A percentile compares a stretch with the other conserved stretches of the same genome.
phyloP scores from a whole-genome alignment of 371 early-diverging fungal species.

The Rhizopus delemar region DNA sequence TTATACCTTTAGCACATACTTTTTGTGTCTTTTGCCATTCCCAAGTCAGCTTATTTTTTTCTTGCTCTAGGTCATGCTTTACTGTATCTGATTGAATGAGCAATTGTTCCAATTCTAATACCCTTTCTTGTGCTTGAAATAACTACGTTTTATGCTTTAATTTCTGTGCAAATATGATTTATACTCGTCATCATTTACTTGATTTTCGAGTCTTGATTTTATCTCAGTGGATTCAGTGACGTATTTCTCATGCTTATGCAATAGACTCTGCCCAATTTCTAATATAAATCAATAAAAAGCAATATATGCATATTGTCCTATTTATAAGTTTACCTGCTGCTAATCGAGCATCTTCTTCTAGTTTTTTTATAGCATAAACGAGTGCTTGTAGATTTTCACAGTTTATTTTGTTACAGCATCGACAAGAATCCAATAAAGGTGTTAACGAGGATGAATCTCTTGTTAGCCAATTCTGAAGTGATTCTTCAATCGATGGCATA shows the following conservation, averaged over 20 bases:
- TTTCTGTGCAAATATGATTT: slow-evolving; percentile 1
- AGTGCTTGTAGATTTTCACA: slow-evolving; percentile 35
- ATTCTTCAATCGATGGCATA: slow-evolving; percentile 34
- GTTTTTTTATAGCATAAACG: slow-evolving; percentile 33
- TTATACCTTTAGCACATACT: slow-evolving; percentile 22
- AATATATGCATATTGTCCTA: neutral
- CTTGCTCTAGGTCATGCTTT: slow-evolving; percentile 30
- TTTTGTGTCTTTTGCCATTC: slow-evolving; percentile 48
- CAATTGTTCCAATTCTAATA: slow-evolving; percentile 29
- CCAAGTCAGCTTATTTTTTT: slow-evolving; percentile 34
- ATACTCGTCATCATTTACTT: slow-evolving; percentile 24
- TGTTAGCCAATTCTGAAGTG: slow-evolving; percentile 43
- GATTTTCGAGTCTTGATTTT: slow-evolving; percentile 30
- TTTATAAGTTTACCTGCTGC: slow-evolving; percentile 44
- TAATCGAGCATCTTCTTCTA: slow-evolving; percentile 45
- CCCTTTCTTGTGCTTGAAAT: slow-evolving; percentile 30
- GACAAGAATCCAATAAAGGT: slow-evolving; percentile 27
- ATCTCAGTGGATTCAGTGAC: slow-evolving; percentile 33
- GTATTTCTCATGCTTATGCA: slow-evolving; percentile 46
- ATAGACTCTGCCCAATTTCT: slow-evolving; percentile 51
- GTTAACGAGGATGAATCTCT: slow-evolving; percentile 26
- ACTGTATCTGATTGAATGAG: slow-evolving; percentile 34
- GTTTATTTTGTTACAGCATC: slow-evolving; percentile 37
- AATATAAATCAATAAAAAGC: slow-evolving; percentile 2
- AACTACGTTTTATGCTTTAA: neutral